Base-by-base conservation (phyloP, 768 basidiomycete genomes). In the Scleroderma citrinum region DNA sequence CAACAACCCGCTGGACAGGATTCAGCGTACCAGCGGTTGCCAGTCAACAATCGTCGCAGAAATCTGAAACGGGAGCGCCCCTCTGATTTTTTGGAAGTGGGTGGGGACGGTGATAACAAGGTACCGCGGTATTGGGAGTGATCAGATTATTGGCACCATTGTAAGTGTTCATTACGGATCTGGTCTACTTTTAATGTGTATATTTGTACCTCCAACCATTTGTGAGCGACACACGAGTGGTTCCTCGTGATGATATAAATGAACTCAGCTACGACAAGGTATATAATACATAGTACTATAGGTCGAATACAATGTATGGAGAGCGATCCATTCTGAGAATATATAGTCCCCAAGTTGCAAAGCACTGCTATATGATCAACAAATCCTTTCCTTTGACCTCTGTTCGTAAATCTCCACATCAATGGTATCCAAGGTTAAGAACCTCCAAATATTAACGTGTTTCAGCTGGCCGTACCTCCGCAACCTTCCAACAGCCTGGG, bases 21-120 rank as follows among this genome's bases (percentile, higher is more conserved):
- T 53, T 91, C 88, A 6, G 85, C 89, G n/a, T 92, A 92, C 63
- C 90, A 92, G 63, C 76, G 90, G 31, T 61, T 90, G 43, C 89
- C 89, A 26, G 68, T 92, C 47, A 92, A 91, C 59, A 89, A 87
- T 58, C 76, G 89, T 50, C 76, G 89, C 46, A 72, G 86, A 60
- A 82, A 81, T 56, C 59, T 87, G 55, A 91, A 92, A 67, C 77
- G 89, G 8, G 90, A 92, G 26, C 73, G 89, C 40, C 89, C 89
- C 2, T 83, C 85, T 4, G 90, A 92, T 67, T 92, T 92, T 60
- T 65, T 89, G 59, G 89, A 91, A 58, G 76, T 88, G 2, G 79
- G 80, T 3, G 77, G 74, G 13, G 81, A 83, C 50, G 70, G 68
- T 47, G 84, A 85, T 23, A 73, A 62, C 56, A 89, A 91, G 66